Percentiles rank a stretch among this genome's conserved stretches.
Evolutionary conservation across 768 basidiomycete genomes (phyloP).

Genomic region (Phylloporus rhodoxanthus): DNA sequence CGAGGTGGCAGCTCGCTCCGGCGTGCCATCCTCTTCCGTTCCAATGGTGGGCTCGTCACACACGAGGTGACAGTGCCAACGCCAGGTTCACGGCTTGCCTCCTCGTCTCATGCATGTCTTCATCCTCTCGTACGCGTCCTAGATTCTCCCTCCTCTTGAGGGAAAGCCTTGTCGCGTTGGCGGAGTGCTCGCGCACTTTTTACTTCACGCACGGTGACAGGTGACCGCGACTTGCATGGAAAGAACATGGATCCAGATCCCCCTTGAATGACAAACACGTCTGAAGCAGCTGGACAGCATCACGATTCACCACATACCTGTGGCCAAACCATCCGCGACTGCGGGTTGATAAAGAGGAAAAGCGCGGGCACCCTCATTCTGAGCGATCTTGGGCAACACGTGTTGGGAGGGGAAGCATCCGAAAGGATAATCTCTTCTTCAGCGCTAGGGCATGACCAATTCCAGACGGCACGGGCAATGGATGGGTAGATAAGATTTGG

Average conservation of each 20-base stretch:
- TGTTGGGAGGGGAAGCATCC: constrained; percentile 8
- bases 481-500: constrained; percentile 19
- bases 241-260: constrained; percentile 15
- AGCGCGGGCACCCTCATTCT: constrained; percentile 13
- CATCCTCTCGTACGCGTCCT: background rate
- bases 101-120: background rate
- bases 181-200: background rate
- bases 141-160: background rate
- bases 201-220: too few relatives aligned
- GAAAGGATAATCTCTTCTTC: constrained; percentile 12
- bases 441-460: constrained; percentile 13
- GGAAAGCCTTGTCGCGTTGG: background rate
- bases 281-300: background rate
- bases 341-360: constrained; percentile 5
- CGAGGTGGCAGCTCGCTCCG: background rate
- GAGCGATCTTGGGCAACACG: constrained; percentile 16
- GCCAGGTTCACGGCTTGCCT: background rate
- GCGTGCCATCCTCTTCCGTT: background rate
- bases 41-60: background rate
- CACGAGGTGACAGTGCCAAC: background rate
- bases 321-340: constrained; percentile 3
- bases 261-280: background rate
- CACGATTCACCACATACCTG: background rate
- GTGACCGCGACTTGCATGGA: constrained; percentile 3
- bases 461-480: constrained; percentile 7